These are phyloP conservation scores for Aspergillus sclerotiicarbonarius DNA, from an alignment of 495 filamentous ascomycete genomes.

Conservation along the genomic window DNA sequence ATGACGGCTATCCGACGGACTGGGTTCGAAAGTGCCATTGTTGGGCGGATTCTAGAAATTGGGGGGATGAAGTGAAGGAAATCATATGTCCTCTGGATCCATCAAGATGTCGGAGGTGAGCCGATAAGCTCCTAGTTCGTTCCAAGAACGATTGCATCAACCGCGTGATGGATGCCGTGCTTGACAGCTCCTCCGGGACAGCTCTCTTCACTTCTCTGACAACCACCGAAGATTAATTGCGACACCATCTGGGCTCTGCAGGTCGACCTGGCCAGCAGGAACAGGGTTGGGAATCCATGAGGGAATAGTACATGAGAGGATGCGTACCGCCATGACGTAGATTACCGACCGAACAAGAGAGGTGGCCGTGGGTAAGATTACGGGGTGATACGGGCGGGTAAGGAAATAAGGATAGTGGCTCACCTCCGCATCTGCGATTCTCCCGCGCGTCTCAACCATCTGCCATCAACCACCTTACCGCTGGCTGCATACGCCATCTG, in stretches of 20 bases:
- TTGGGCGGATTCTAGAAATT: background rate
- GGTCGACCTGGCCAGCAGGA: background rate
- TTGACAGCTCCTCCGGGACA: background rate
- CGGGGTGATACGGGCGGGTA: slow-evolving; percentile 17
- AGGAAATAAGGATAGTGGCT: background rate
- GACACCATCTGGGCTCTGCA: too few species aligned
- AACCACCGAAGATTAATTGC: background rate
- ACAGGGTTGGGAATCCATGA: background rate
- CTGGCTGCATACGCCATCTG: background rate
- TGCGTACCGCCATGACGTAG: background rate
- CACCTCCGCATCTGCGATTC: background rate
- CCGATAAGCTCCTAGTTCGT: background rate
- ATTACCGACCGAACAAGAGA: background rate
- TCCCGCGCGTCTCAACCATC: slow-evolving; percentile 1
- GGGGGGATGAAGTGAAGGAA: background rate
- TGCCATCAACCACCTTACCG: background rate
- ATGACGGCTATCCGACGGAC: slow-evolving; percentile 43
- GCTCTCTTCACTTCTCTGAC: background rate
- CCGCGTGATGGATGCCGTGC: background rate
- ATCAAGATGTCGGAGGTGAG: background rate
- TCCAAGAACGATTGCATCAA: background rate
- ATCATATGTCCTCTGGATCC: background rate
- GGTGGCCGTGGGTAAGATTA: slow-evolving; percentile 20
- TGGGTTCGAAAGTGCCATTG: slow-evolving; percentile 25
- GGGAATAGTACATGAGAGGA: background rate